phyloP scores from a whole-genome alignment of 2,329 filamentous ascomycete genomes.

The Chrysosphaeria jannelii region DNA sequence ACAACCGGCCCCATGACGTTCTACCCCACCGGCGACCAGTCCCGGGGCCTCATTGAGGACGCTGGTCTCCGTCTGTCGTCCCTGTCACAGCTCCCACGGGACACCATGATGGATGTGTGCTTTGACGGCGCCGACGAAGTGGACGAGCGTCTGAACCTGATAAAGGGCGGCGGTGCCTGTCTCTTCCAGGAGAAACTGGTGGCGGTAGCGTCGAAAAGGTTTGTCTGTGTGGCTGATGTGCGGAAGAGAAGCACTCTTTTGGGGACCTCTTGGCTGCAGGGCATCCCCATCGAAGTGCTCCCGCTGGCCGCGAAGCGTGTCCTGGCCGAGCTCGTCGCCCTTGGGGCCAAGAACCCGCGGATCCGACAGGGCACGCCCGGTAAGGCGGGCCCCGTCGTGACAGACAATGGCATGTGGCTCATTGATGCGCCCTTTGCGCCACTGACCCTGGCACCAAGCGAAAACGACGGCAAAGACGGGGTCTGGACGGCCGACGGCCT shows the following conservation, averaged over 20 bases:
- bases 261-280: constrained; percentile 43
- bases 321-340: constrained; percentile 33
- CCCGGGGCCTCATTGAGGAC: constrained; percentile 53
- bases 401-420: constrained; percentile 67
- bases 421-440: constrained; percentile 72
- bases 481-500: constrained; percentile 56
- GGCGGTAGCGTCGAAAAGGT: constrained; percentile 53
- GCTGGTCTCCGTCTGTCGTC: constrained; percentile 50
- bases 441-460: constrained; percentile 32
- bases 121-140: constrained; percentile 97
- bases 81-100: constrained; percentile 37
- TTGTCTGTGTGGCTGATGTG: constrained; percentile 29
- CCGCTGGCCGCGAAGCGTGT: constrained; percentile 59
- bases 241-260: constrained; percentile 62
- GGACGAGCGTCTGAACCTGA: constrained; percentile 78
- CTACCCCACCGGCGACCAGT: constrained; percentile 77
- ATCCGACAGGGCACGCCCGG: constrained; percentile 38
- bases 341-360: constrained; percentile 42
- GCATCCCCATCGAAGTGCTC: constrained; percentile 78
- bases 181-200: constrained; percentile 95
- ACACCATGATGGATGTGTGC: constrained; percentile 45
- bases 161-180: constrained; percentile 95
- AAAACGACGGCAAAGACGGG: constrained; percentile 20
- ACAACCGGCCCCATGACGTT: constrained; percentile 42
- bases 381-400: constrained; percentile 54